These are phyloP conservation scores for Beauveria australis DNA, from an alignment of 2,329 filamentous ascomycete genomes.

Conservation along the genomic window DNA sequence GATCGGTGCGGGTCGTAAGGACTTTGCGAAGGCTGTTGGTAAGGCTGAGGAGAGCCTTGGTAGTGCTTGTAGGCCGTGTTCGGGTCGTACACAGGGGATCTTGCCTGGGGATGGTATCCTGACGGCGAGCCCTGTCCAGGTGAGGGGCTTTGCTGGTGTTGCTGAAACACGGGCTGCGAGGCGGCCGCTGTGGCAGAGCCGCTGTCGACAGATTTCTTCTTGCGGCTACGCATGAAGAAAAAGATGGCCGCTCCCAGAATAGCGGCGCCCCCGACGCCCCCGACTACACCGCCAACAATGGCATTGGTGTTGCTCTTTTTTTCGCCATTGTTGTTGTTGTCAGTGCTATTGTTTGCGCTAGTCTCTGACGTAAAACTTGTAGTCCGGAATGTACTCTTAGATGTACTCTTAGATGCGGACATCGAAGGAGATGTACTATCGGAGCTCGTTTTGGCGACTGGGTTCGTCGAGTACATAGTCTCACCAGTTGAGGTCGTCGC, in stretches of 20 bases:
- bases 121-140: neutral
- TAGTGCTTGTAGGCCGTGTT: constrained; percentile 1
- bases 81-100: constrained; percentile 1
- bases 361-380: neutral
- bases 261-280: neutral
- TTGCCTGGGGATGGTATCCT: neutral
- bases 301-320: neutral
- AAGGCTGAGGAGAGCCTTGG: neutral
- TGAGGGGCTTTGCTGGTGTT: neutral
- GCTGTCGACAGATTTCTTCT: neutral
- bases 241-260: constrained; percentile 2
- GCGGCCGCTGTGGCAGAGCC: neutral
- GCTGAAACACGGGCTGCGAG: neutral
- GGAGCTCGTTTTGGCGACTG: neutral
- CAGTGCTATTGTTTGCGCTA: neutral
- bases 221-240: constrained; percentile 4
- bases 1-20: neutral
- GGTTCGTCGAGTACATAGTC: neutral
- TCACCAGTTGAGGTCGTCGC: neutral
- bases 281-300: constrained; percentile 8
- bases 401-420: neutral
- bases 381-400: neutral
- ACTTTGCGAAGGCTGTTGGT: neutral
- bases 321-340: neutral
- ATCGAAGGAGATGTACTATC: neutral